Base-by-base conservation (phyloP, 2,329 filamentous ascomycete genomes). In the Aciculosporium take region DNA sequence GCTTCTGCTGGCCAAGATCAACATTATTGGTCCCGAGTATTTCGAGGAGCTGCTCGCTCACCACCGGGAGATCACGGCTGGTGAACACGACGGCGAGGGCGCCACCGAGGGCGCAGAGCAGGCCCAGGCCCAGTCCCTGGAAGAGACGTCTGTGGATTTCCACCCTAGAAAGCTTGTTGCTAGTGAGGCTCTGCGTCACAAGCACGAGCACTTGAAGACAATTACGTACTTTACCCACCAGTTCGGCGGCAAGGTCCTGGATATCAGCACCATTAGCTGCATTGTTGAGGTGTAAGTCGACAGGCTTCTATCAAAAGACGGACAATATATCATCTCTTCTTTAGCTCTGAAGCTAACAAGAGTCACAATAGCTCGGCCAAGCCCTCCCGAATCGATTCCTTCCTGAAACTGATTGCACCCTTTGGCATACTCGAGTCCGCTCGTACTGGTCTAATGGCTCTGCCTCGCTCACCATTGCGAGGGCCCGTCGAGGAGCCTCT, bases 261-360 rank as follows among this genome's bases (percentile, higher is more conserved):
- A 98, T 63, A 96, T 98, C 54, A 94, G 87, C 70, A 95, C 85
- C 40, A 95, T 85, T 65, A 96, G 93, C 67, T 96, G 91, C 66
- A 96, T 96, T 61, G 88, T 98, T 45, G 91, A 98, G 65, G 64
- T 98, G 84, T 89, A 74, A 74, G 83, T 74, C 24, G n/a, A 10
- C 20, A 2, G 25, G 31, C 10, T 2, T 24, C 8, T 12, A 7
- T 28, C n/a, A n/a, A n/a, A n/a, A 13, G 9, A 34, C 29, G 3
- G 29, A n/a, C 29, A 17, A 17, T 7, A 17, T n/a, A 31, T 28
- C 29, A 31, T 28, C 4, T 28, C 13, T 12, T 10, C 13, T 3
- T 28, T 6, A 12, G 27, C 13, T 10, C 4, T 28, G 27, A 28
- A 28, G 27, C 27, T 28, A 10, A 28, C 13, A 7, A 7, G 13